These are phyloP conservation scores for Usnea hakonensis DNA, from an alignment of 495 filamentous ascomycete species.

Conservation along the genomic window DNA sequence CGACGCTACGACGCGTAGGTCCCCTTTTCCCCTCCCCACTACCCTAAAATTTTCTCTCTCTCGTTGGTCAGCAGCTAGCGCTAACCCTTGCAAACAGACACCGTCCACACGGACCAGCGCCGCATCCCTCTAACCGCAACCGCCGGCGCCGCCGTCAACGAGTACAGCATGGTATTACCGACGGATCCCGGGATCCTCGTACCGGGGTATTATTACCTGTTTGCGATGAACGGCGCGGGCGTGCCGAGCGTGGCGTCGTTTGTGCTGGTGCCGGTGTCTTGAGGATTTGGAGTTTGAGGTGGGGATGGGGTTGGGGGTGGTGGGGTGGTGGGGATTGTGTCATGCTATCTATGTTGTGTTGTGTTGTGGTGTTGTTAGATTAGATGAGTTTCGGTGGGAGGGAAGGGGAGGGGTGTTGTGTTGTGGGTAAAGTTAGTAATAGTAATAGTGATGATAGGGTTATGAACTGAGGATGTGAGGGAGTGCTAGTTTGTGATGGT, in stretches of 20 bases:
- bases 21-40: background rate
- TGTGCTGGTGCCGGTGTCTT: conserved; percentile 5
- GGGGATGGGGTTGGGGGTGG: background rate
- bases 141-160: conserved; percentile 11
- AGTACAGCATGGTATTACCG: conserved; percentile 33
- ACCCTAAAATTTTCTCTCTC: background rate
- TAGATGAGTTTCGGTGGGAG: too few species aligned
- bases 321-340: background rate
- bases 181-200: conserved; percentile 43
- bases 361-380: too few species aligned
- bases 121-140: conserved; percentile 37
- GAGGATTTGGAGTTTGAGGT: background rate
- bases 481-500: too few species aligned
- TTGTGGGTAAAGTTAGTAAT: too few species aligned
- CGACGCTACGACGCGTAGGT: conserved; percentile 37
- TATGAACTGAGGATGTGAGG: too few species aligned
- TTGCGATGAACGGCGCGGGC: conserved; percentile 40
- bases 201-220: conserved; percentile 54
- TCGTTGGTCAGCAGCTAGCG: background rate
- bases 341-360: background rate
- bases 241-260: conserved; percentile 40
- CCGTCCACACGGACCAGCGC: conserved; percentile 53
- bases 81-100: conserved; percentile 24
- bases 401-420: too few species aligned
- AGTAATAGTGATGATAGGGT: too few species aligned